These are phyloP conservation scores for Piloderma croceum DNA, from an alignment of 768 basidiomycete species.

Conservation along the genomic window DNA sequence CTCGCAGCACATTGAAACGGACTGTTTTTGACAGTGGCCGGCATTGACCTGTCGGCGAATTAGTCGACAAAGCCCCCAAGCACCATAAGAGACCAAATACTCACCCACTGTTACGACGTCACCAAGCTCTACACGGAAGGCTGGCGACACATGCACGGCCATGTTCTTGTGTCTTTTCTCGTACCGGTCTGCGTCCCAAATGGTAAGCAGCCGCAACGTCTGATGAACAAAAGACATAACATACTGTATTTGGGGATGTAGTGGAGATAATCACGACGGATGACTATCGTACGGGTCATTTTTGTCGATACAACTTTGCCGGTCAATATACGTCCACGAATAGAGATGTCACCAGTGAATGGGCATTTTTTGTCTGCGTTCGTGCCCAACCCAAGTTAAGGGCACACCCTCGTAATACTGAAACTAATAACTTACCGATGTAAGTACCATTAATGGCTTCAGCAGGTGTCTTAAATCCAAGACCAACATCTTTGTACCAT, in stretches of 20 bases:
- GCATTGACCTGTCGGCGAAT: slow-evolving; percentile 72
- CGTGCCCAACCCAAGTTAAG: neutral
- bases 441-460: slow-evolving; percentile 96
- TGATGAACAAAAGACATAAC: slow-evolving; percentile 25
- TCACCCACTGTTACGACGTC: slow-evolving; percentile 92
- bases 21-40: slow-evolving; percentile 98
- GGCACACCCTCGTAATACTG: neutral
- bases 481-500: slow-evolving; percentile 99
- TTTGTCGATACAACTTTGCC: slow-evolving; percentile 98
- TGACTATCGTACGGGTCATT: slow-evolving; percentile 98
- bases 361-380: slow-evolving; percentile 97
- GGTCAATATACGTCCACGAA: slow-evolving; percentile 97
- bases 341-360: slow-evolving; percentile 94
- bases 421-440: slow-evolving; percentile 60
- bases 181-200: slow-evolving; percentile 70
- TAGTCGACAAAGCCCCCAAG: neutral
- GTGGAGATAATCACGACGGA: slow-evolving; percentile 91
- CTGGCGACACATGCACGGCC: slow-evolving; percentile 93
- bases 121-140: slow-evolving; percentile 95
- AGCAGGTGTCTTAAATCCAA: slow-evolving; percentile 93
- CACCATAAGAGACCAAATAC: slow-evolving; percentile 17
- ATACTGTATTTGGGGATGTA: slow-evolving; percentile 98
- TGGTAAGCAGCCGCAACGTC: slow-evolving; percentile 1
- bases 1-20: slow-evolving; percentile 97
- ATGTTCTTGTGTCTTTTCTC: slow-evolving; percentile 99